Evolutionary conservation across 805 yeast genomes (phyloP), one percentile per base, ranked within the genome.

Genomic region (Wickerhamiella siamensis): DNA sequence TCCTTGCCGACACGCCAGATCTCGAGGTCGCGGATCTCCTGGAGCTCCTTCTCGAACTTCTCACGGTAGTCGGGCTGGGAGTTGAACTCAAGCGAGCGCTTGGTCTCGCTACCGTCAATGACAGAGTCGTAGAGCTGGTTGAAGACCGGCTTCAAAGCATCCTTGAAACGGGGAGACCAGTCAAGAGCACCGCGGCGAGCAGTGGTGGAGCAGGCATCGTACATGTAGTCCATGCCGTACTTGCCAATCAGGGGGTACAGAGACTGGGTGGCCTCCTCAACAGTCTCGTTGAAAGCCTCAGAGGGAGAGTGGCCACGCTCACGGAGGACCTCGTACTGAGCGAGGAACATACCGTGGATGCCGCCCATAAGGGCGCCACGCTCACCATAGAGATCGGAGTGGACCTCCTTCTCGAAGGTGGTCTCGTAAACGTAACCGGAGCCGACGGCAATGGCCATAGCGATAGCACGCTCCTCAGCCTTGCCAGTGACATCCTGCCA

Each of bases 141-240:
- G 77, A 91, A 91, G 47, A 91, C 96, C 61, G 98, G 97, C 76
- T 91, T 91, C 71, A 91, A 77, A 63, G 96, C 95, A 57, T 83
- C 88, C 78, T 87, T 87, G 86, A 91, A 91, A 69, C 81, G 73
- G 69, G 97, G 97, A 76, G 91, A 88, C 98, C 98, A 91, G 75
- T 91, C 98, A 60, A 91, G 77, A 65, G 98, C 98, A 77, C 98
- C 98, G 75, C 98, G 84, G 78, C 97, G 86, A 61, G 98, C 98
- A 56, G 98, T 91, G 63, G 98, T 91, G 56, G 98, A 91, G 73
- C 98, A 91, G 60, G 98, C 98, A 65, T 91, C 97, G 79, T 91
- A 91, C 98, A 91, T 91, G 88, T 91, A 91, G 72, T 91, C 98
- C 98, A 91, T 91, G 74, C 98, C 98, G 77, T 91, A 83, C 71